phyloP scores from a whole-genome alignment of 106 monocot genomes.

The Gastrodia elata region DNA sequence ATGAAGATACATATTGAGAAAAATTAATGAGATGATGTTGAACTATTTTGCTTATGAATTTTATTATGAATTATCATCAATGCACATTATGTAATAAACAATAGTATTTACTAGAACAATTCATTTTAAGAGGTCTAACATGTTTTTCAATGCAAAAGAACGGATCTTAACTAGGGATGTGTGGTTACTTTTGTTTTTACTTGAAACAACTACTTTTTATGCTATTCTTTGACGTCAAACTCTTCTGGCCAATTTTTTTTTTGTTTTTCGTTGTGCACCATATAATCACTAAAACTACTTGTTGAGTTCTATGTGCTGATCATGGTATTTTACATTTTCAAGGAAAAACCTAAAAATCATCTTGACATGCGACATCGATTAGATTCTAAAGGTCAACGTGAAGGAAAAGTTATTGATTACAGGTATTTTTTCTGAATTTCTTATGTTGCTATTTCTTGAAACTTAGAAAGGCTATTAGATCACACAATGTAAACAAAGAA shows the following conservation, averaged over 20 bases:
- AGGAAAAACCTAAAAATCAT: slow-evolving; percentile 98
- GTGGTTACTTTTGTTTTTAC: not conserved
- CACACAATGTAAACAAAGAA: no score
- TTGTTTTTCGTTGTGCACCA: no score
- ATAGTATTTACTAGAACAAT: not conserved
- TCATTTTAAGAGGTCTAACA: not conserved
- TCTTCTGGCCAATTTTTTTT: not conserved
- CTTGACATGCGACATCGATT: slow-evolving; percentile 89
- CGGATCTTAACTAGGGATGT: not conserved
- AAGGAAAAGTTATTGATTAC: slow-evolving; percentile 96
- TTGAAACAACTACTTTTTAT: not conserved
- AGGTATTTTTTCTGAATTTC: slow-evolving; percentile 31
- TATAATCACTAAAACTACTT: not conserved
- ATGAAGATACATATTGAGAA: not conserved
- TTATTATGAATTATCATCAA: not conserved
- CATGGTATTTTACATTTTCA: not conserved
- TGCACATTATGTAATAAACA: not conserved
- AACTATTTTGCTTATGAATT: not conserved
- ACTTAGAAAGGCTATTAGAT: no score
- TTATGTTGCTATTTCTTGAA: not conserved
- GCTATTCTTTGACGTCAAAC: not conserved
- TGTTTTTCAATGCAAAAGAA: not conserved
- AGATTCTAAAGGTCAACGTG: slow-evolving; percentile 90
- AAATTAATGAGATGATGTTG: not conserved
- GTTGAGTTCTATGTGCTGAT: not conserved